phyloP scores from a whole-genome alignment of 805 yeast genomes.

The Saccharomycopsis malanga region DNA sequence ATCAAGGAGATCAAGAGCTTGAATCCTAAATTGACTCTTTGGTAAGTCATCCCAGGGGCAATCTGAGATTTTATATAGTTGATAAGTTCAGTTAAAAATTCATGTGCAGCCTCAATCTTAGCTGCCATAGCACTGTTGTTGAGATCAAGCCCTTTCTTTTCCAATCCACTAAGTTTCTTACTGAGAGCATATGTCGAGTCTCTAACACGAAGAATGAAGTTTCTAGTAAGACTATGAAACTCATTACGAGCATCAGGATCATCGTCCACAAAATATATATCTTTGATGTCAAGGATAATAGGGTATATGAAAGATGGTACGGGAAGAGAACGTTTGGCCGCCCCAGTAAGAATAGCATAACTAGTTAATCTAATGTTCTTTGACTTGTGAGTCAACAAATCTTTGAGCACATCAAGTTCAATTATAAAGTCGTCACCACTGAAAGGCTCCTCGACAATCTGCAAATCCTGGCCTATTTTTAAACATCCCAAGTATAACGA shows the following conservation, averaged over 20 bases:
- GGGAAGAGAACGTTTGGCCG: conserved; percentile 55
- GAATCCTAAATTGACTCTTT: conserved; percentile 43
- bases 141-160: conserved; percentile 25
- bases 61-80: conserved; percentile 33
- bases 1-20: conserved; percentile 40
- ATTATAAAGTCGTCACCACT: conserved; percentile 31
- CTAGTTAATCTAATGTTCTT: conserved; percentile 39
- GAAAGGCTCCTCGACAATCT: conserved; percentile 46
- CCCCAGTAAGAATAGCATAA: conserved; percentile 52
- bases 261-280: conserved; percentile 52
- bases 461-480: conserved; percentile 57
- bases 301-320: conserved; percentile 41
- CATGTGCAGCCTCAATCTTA: conserved; percentile 30
- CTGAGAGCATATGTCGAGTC: conserved; percentile 57
- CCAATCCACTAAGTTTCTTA: conserved; percentile 43
- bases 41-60: conserved; percentile 53
- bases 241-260: conserved; percentile 64
- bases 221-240: conserved; percentile 53
- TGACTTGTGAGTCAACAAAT: conserved; percentile 40
- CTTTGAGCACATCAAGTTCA: conserved; percentile 28
- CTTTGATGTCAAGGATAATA: conserved; percentile 38
- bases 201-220: conserved; percentile 55
- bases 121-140: not conserved
- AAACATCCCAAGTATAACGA: conserved; percentile 46
- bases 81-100: conserved; percentile 38